Evolutionary conservation across 257 asterid species (phyloP).

Genomic region (Ocimum tenuiflorum): DNA sequence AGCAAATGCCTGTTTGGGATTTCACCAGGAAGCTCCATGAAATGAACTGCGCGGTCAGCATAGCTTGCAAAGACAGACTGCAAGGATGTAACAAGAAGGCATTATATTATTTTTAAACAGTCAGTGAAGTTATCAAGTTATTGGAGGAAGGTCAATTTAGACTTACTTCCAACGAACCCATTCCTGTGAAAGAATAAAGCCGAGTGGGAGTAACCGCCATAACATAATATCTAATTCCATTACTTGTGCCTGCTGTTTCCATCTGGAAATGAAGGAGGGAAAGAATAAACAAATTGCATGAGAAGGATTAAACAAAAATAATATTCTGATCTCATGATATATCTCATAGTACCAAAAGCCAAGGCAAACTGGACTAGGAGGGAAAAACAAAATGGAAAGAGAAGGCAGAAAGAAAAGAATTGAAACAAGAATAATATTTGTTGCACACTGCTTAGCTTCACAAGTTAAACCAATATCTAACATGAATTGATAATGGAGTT

Average conservation of each 20-base stretch:
- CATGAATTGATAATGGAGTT: slow-evolving; percentile 1
- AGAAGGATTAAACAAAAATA: neutral
- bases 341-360: neutral
- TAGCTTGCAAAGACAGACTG: slow-evolving; percentile 93
- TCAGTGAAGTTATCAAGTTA: neutral
- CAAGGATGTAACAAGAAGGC: slow-evolving; percentile 18
- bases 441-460: slow-evolving; percentile 7
- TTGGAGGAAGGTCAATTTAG: slow-evolving; percentile 10
- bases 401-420: neutral
- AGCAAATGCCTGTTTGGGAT: slow-evolving; percentile 75
- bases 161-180: slow-evolving; percentile 80
- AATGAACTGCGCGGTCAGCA: slow-evolving; percentile 86
- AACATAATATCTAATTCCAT: slow-evolving; percentile 72
- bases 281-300: slow-evolving; percentile 6
- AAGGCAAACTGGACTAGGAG: slow-evolving; percentile 5
- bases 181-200: slow-evolving; percentile 90
- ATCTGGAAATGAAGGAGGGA: slow-evolving; percentile 46
- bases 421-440: neutral
- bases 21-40: slow-evolving; percentile 99
- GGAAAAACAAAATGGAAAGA: neutral
- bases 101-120: slow-evolving; percentile 1
- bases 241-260: slow-evolving; percentile 64
- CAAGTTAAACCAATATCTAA: neutral
- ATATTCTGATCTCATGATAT: neutral
- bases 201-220: slow-evolving; percentile 99